phyloP scores from a whole-genome alignment of 2,329 filamentous ascomycete species.

The Talaromyces albobiverticillius region DNA sequence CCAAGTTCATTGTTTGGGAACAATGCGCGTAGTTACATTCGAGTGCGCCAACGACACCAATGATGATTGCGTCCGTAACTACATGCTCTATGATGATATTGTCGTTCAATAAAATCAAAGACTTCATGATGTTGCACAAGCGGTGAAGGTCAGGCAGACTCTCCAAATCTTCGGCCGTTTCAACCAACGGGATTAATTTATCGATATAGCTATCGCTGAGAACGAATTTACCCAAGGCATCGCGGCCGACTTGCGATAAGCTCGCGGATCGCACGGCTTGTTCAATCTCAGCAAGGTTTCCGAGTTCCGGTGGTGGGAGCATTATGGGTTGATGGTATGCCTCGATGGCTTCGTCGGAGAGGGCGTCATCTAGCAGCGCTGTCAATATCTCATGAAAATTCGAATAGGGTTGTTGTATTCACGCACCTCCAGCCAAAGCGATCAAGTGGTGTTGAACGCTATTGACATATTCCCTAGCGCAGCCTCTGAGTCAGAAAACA shows the following conservation, averaged over 20 bases:
- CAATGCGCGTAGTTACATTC: slow-evolving; percentile 60
- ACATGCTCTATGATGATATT: slow-evolving; percentile 91
- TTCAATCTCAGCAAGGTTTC: slow-evolving; percentile 80
- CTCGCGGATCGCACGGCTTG: slow-evolving; percentile 76
- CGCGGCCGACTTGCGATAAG: slow-evolving; percentile 70
- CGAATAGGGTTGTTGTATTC: slow-evolving; percentile 24
- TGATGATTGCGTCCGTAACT: slow-evolving; percentile 81
- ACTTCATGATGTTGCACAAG: slow-evolving; percentile 97
- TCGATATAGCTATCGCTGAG: slow-evolving; percentile 81
- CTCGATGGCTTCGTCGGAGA: slow-evolving; percentile 86
- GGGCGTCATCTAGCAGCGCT: slow-evolving; percentile 65
- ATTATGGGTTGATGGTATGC: slow-evolving; percentile 62
- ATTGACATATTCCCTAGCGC: slow-evolving; percentile 80
- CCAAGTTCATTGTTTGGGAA: neutral
- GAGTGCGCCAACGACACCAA: slow-evolving; percentile 90
- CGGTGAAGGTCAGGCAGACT: slow-evolving; percentile 81
- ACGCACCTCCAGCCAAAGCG: slow-evolving; percentile 57
- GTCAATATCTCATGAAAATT: slow-evolving; percentile 15
- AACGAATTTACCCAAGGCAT: slow-evolving; percentile 83
- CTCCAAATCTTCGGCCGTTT: slow-evolving; percentile 87
- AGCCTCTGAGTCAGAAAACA: slow-evolving; percentile 11
- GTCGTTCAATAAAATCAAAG: slow-evolving; percentile 90
- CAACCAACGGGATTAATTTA: slow-evolving; percentile 81
- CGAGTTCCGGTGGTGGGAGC: slow-evolving; percentile 76
- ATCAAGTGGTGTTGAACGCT: slow-evolving; percentile 75